A percentile compares a stretch with the other conserved stretches of the same genome.
phyloP scores from a whole-genome alignment of 169 alveolate genomes.

The Plasmodium coatneyi region DNA sequence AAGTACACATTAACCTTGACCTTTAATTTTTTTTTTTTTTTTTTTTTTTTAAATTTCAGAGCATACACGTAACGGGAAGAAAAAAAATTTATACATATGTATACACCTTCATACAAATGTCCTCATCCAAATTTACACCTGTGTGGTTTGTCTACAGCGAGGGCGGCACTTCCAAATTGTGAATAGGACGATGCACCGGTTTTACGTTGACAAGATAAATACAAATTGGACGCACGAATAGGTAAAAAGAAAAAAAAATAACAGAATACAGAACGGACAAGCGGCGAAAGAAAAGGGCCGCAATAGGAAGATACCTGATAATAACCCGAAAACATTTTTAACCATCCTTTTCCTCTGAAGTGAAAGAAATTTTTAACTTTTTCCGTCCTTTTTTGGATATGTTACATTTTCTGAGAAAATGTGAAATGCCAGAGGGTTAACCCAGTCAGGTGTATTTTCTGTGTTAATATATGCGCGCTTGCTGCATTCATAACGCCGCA shows the following conservation, averaged over 20 bases:
- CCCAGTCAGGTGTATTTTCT: background rate
- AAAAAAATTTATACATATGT: background rate
- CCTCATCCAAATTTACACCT: background rate
- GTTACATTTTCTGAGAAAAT: background rate
- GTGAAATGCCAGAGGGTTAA: background rate
- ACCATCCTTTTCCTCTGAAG: background rate
- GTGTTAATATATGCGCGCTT: background rate
- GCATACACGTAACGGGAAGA: background rate
- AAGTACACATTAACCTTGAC: background rate
- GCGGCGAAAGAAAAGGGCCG: background rate
- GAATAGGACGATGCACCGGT: background rate
- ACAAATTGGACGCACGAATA: background rate
- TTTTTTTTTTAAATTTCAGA: background rate
- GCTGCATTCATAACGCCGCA: background rate
- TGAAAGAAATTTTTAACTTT: background rate
- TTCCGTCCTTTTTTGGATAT: background rate
- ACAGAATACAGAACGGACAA: background rate
- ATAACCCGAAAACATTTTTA: background rate
- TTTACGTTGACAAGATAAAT: background rate
- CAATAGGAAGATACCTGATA: background rate
- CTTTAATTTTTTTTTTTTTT: background rate
- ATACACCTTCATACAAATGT: background rate
- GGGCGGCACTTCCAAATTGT: background rate
- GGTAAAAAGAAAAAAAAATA: conserved; percentile 4
- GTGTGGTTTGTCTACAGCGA: background rate